A percentile compares a stretch with the other conserved stretches of the same genome.
phyloP scores from a whole-genome alignment of 441 rosid genomes.

The Eutrema salsugineum region DNA sequence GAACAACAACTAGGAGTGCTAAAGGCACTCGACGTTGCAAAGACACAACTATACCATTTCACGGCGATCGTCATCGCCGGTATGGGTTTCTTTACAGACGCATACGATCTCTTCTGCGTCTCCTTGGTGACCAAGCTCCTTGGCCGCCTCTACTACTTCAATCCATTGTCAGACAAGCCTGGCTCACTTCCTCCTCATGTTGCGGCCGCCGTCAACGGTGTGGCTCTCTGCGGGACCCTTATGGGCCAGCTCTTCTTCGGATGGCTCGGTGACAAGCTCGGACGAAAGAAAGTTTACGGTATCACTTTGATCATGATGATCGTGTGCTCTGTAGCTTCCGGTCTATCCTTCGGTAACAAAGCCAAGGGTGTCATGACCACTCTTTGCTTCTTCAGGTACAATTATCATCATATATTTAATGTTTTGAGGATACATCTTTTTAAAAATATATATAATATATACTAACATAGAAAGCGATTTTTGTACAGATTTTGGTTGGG shows the following conservation, averaged over 20 bases:
- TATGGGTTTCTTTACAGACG: conserved; percentile 71
- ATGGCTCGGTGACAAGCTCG: conserved; percentile 59
- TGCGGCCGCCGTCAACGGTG: conserved; percentile 47
- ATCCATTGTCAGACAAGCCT: conserved; percentile 22
- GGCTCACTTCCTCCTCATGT: conserved; percentile 51
- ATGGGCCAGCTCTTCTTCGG: conserved; percentile 57
- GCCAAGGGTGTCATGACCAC: conserved; percentile 41
- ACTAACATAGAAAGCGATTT: not conserved
- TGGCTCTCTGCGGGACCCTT: conserved; percentile 50
- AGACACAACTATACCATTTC: conserved; percentile 62
- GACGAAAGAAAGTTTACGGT: conserved; percentile 50
- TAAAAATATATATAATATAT: not conserved
- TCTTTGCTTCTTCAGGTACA: conserved; percentile 23
- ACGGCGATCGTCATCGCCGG: conserved; percentile 63
- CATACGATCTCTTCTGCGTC: conserved; percentile 55
- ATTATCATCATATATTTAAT: too few species aligned
- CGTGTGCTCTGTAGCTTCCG: conserved; percentile 38
- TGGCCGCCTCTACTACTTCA: conserved; percentile 54
- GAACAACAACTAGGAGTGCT: conserved; percentile 43
- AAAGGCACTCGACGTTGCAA: conserved; percentile 57
- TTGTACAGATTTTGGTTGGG: not conserved
- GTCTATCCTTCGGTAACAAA: conserved; percentile 41
- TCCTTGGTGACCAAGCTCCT: conserved; percentile 53
- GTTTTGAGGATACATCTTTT: too few species aligned
- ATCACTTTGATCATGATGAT: conserved; percentile 49